Base-by-base conservation (phyloP, 1,139 yeast genomes). In the Sugiyamaella novakii region DNA sequence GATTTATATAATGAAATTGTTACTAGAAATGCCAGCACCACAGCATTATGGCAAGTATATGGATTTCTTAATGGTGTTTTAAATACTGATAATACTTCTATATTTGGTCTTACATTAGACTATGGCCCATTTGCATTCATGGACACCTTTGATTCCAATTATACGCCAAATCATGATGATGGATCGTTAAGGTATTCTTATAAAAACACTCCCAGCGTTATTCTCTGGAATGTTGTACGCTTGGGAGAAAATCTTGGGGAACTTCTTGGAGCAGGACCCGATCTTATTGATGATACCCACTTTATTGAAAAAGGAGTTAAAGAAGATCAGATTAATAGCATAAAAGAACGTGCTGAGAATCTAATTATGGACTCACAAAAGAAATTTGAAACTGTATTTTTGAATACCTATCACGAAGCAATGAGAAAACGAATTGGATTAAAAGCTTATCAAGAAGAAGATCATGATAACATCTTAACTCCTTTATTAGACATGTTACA, bases 1-100 rank as follows among this genome's bases (percentile, higher is more conserved):
- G 75, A 77, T 55, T 73, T 92, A 71, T 89, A 79, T 63, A 72
- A 82, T 35, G 92, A 87, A 59, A 79, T 84, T 4, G 79, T 85
- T 1, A 69, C 76, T 12, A 68, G 89, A 43, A 91, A 89, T 63
- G 96, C 97, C 0, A 67, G 71, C 38, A 78, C 88, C 21, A 83
- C 88, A 1, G 96, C 96, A 1, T 74, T 78, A 57, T 87, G 96
- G 88, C 98, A 92, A 65, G 78, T 84, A 0, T 91, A 89, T 66
- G 98, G 97, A 2, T 89, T 91, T 62, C 70, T 91, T 60, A 92
- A 92, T 62, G 98, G 98, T 5, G 98, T 92, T 2, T 72, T 92
- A 52, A 92, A 92, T 64, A 91, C 98, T 0, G 98, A 92, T 64
- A 92, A 92, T 63, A 88, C 96, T 0, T 87, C 96, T 0, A 75